Evolutionary conservation across 257 asterid species (phyloP).

Genomic region (Schizonepeta tenuifolia): DNA sequence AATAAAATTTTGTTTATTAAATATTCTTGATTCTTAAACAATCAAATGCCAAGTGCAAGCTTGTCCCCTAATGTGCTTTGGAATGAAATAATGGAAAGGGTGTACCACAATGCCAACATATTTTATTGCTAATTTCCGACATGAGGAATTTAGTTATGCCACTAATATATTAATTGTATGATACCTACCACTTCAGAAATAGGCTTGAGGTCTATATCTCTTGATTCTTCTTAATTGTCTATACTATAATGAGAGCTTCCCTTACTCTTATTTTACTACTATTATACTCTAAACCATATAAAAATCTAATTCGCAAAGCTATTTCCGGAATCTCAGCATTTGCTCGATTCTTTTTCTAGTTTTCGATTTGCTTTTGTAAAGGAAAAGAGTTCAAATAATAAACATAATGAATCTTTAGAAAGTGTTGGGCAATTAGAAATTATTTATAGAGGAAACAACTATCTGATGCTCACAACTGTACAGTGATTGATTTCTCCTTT

Average conservation of each 20-base stretch:
- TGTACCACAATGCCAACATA: constrained; percentile 24
- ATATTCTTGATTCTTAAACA: constrained; percentile 34
- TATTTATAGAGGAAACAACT: background rate
- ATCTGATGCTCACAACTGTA: background rate
- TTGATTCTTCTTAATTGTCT: constrained; percentile 35
- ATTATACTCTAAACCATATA: constrained; percentile 5
- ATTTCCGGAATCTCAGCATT: constrained; percentile 36
- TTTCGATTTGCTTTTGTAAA: constrained; percentile 1
- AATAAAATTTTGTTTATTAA: constrained; percentile 2
- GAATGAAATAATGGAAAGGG: constrained; percentile 23
- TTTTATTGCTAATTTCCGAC: constrained; percentile 48
- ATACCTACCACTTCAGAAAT: constrained; percentile 46
- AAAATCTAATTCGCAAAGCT: constrained; percentile 35
- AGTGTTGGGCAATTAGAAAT: background rate
- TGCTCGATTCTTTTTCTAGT: constrained; percentile 18
- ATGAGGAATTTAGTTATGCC: constrained; percentile 47
- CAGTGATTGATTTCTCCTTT: background rate
- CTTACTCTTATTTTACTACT: background rate
- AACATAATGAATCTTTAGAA: background rate
- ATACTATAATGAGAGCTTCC: constrained; percentile 33
- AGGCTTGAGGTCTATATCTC: constrained; percentile 42
- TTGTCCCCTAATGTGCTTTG: constrained; percentile 37
- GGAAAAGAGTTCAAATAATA: background rate
- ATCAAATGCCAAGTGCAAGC: constrained; percentile 29
- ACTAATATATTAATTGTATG: constrained; percentile 31